Percentiles rank a stretch among this genome's conserved stretches.
phyloP scores from a whole-genome alignment of 1,284 basidiomycete species.

The Naganishia cerealis region DNA sequence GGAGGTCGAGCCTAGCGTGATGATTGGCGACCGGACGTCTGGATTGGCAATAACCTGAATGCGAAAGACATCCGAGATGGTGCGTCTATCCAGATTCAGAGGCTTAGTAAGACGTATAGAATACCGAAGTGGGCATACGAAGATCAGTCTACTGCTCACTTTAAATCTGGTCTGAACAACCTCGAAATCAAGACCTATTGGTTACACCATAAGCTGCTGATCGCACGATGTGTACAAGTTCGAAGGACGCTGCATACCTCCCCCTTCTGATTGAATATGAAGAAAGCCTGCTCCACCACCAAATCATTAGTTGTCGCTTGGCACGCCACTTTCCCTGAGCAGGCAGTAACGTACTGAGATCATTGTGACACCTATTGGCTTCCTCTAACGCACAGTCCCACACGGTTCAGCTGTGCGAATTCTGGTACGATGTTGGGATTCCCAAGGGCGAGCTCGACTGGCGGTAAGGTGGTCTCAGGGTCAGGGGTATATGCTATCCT shows the following conservation, averaged over 20 bases:
- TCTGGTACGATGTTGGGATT: no score
- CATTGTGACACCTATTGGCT: neutral
- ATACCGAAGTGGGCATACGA: neutral
- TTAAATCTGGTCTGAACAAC: slow-evolving; percentile 87
- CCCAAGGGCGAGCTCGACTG: no score
- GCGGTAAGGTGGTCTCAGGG: no score
- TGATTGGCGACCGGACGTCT: slow-evolving; percentile 92
- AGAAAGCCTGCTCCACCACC: slow-evolving; percentile 70
- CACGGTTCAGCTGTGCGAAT: no score
- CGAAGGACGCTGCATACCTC: slow-evolving; percentile 63
- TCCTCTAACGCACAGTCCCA: no score
- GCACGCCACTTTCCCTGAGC: neutral
- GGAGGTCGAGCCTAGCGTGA: slow-evolving; percentile 93
- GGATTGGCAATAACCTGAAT: slow-evolving; percentile 98
- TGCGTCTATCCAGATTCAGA: slow-evolving; percentile 64
- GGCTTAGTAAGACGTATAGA: neutral
- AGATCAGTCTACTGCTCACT: slow-evolving; percentile 60
- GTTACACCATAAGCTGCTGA: neutral
- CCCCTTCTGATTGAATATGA: slow-evolving; percentile 96
- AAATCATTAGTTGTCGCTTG: neutral
- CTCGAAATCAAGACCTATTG: slow-evolving; percentile 85
- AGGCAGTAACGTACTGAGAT: neutral
- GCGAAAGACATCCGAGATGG: slow-evolving; percentile 94
- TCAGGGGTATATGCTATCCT: no score
- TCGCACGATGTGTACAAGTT: neutral